phyloP scores from a whole-genome alignment of 257 asterid genomes.

The Nicotiana paniculata region DNA sequence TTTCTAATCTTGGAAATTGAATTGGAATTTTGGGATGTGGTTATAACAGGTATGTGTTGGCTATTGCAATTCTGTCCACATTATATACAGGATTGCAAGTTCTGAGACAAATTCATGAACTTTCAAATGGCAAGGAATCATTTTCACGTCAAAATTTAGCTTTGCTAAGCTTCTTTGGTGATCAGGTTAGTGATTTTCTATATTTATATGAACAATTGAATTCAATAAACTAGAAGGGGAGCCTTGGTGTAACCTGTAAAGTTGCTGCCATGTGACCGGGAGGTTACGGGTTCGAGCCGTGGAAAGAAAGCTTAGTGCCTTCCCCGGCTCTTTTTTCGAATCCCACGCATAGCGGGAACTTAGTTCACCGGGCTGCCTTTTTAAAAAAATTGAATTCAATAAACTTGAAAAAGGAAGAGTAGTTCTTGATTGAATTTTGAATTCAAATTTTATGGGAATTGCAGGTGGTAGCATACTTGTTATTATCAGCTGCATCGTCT shows the following conservation, averaged over 20 bases:
- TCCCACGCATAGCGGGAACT: too few relatives aligned
- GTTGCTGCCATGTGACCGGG: too few relatives aligned
- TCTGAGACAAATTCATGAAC: constrained; percentile 44
- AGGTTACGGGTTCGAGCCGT: too few relatives aligned
- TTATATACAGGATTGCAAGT: constrained; percentile 69
- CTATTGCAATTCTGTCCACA: constrained; percentile 61
- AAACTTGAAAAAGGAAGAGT: neutral
- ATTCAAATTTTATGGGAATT: neutral
- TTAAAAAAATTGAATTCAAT: neutral
- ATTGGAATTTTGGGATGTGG: neutral
- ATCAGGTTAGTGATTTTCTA: constrained; percentile 51
- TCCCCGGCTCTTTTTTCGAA: too few relatives aligned
- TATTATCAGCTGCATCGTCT: constrained; percentile 83
- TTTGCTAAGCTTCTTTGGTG: constrained; percentile 52
- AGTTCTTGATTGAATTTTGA: too few relatives aligned
- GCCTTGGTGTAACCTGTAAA: too few relatives aligned
- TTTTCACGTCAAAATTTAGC: constrained; percentile 28
- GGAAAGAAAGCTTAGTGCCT: too few relatives aligned
- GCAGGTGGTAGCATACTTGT: constrained; percentile 70
- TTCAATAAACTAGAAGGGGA: neutral
- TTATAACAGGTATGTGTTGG: constrained; percentile 64
- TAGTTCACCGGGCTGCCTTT: too few relatives aligned
- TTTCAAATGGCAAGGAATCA: constrained; percentile 33
- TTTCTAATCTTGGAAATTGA: neutral
- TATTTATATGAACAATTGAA: neutral